Evolutionary conservation across 768 basidiomycete genomes (phyloP).

Genomic region (Mycena metata): DNA sequence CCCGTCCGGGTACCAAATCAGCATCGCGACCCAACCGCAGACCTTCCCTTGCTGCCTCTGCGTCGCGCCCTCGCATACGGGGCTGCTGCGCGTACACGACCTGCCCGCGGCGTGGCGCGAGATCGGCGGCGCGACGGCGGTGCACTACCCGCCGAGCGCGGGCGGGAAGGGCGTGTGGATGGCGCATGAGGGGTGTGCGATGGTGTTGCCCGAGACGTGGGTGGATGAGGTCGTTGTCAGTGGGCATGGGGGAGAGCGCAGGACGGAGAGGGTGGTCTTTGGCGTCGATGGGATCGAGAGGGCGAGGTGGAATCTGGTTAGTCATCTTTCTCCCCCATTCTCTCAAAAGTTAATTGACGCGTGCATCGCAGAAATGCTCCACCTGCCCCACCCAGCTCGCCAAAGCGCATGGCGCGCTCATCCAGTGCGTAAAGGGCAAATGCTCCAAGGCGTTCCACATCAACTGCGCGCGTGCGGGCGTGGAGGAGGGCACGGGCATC

Average conservation of each 20-base stretch:
- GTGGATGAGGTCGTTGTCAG: constrained; percentile 69
- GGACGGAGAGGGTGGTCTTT: constrained; percentile 69
- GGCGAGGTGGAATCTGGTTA: constrained; percentile 93
- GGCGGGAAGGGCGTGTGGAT: constrained; percentile 68
- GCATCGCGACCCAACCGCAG: background rate
- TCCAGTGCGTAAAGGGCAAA: constrained; percentile 96
- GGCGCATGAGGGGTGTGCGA: constrained; percentile 87
- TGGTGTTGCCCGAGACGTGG: constrained; percentile 92
- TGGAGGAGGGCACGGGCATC: constrained; percentile 60
- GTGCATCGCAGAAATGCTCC: constrained; percentile 82
- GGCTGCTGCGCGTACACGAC: constrained; percentile 75
- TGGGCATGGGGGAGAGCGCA: too few relatives aligned
- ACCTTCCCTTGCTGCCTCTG: constrained; percentile 79
- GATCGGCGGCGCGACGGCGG: constrained; percentile 53
- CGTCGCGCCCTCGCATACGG: constrained; percentile 64
- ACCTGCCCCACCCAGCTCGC: constrained; percentile 78
- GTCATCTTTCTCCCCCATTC: constrained; percentile 41
- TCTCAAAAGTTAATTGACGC: constrained; percentile 10
- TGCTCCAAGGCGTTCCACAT: constrained; percentile 95
- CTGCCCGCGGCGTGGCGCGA: constrained; percentile 72
- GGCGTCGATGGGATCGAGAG: constrained; percentile 92
- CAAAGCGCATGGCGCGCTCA: constrained; percentile 82
- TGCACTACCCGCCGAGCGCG: constrained; percentile 19
- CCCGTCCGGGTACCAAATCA: too few relatives aligned
- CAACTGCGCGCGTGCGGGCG: constrained; percentile 82